Conservation (phyloP, 1,284 basidiomycete genomes). For the Gastroboletus turbinatus region DNA sequence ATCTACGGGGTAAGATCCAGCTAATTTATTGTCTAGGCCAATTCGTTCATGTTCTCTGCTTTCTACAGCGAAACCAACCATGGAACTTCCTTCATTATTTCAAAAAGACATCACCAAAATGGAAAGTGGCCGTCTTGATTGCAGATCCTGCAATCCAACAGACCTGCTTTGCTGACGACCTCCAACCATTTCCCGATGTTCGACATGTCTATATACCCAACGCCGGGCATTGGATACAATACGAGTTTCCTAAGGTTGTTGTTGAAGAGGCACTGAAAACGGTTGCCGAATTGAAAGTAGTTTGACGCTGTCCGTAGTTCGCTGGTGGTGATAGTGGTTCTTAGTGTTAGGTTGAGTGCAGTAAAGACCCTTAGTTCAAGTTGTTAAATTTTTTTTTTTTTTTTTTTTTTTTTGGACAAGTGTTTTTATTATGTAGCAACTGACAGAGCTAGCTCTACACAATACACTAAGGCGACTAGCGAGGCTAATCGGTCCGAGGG, state of each 20-base stretch:
- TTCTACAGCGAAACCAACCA: conserved; percentile 12
- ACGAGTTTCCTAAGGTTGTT: conserved; percentile 12
- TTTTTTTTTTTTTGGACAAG: too few species aligned
- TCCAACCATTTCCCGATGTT: conserved; percentile 8
- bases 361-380: not conserved
- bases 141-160: conserved; percentile 12
- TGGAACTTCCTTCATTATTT: conserved; percentile 15
- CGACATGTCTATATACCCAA: conserved; percentile 6
- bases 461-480: too few species aligned
- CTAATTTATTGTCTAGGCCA: not conserved
- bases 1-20: conserved; percentile 11
- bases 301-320: not conserved
- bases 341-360: not conserved
- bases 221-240: conserved; percentile 22
- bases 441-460: too few species aligned
- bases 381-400: not conserved
- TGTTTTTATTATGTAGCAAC: too few species aligned
- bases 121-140: conserved; percentile 8
- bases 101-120: conserved; percentile 3
- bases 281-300: not conserved
- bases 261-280: conserved; percentile 13
- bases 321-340: not conserved
- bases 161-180: conserved; percentile 10
- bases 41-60: not conserved
- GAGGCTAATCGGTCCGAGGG: too few species aligned